Evolutionary conservation across 306 rosid species (phyloP).

Genomic region (Trifolium pratense): DNA sequence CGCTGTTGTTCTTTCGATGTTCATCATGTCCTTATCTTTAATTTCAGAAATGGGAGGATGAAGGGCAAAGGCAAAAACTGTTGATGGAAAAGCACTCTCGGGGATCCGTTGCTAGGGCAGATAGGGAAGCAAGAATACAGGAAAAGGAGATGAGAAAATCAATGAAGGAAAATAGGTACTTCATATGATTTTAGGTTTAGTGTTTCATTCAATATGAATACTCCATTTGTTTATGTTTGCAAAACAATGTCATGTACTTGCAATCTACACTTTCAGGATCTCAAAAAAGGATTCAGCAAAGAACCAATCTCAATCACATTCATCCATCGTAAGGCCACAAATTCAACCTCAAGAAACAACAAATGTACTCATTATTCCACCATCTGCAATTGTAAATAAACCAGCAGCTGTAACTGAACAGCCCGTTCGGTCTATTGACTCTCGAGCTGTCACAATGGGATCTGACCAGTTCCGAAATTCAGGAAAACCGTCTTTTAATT

Average conservation of each 20-base stretch:
- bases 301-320: constrained; percentile 48
- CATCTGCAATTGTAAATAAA: constrained; percentile 16
- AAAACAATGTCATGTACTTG: constrained; percentile 13
- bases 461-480: constrained; percentile 9
- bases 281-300: constrained; percentile 46
- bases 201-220: neutral
- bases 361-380: neutral
- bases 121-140: constrained; percentile 66
- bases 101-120: constrained; percentile 75
- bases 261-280: constrained; percentile 54
- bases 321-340: constrained; percentile 35
- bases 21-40: constrained; percentile 7
- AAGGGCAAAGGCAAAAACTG: constrained; percentile 64
- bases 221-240: constrained; percentile 12
- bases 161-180: constrained; percentile 58
- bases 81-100: constrained; percentile 81
- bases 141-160: constrained; percentile 61
- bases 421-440: neutral
- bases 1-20: constrained; percentile 24
- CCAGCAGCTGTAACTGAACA: constrained; percentile 19
- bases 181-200: neutral
- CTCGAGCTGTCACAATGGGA: constrained; percentile 3
- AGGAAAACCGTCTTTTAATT: constrained; percentile 18
- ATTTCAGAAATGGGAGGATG: constrained; percentile 78
- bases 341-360: constrained; percentile 32